Percentiles rank a stretch among this genome's conserved stretches.
Evolutionary conservation across 2,329 filamentous ascomycete genomes (phyloP).

Genomic region (Diplodia intermedia): DNA sequence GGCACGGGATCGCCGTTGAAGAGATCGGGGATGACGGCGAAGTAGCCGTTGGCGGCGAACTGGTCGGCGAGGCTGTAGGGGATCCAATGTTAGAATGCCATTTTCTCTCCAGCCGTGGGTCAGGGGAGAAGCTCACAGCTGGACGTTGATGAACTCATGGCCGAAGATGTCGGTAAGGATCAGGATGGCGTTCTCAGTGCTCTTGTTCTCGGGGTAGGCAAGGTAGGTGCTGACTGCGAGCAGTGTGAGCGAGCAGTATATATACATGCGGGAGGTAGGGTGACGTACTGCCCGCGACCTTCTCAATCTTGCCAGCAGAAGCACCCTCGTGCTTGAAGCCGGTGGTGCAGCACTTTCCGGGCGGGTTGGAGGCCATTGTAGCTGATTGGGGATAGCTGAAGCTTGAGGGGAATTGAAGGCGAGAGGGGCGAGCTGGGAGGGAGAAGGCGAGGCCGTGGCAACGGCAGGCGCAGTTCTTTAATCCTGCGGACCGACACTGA

Average conservation of each 20-base stretch:
- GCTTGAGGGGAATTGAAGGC: not conserved
- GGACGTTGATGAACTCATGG: constrained; percentile 59
- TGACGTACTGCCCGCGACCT: constrained; percentile 54
- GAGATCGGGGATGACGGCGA: constrained; percentile 71
- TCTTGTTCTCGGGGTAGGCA: constrained; percentile 59
- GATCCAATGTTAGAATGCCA: constrained; percentile 4
- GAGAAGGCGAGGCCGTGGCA: not conserved
- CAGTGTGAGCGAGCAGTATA: not conserved
- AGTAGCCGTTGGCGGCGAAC: constrained; percentile 75
- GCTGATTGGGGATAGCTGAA: not conserved
- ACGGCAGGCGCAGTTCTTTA: not conserved
- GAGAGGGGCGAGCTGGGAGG: not conserved
- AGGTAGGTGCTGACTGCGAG: constrained; percentile 62
- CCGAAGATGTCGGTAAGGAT: constrained; percentile 67
- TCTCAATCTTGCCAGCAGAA: constrained; percentile 56
- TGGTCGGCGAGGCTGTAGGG: constrained; percentile 68
- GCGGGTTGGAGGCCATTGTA: constrained; percentile 60
- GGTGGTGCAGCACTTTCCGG: constrained; percentile 55
- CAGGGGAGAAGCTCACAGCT: constrained; percentile 45
- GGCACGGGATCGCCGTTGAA: constrained; percentile 71
- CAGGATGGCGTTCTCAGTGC: constrained; percentile 62
- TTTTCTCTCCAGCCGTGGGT: not conserved
- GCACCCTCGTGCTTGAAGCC: constrained; percentile 62
- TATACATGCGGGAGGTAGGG: not conserved
- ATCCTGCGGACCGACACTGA: not conserved